These are phyloP conservation scores for Penicillium lividum DNA, from an alignment of 495 filamentous ascomycete species.

Conservation along the genomic window DNA sequence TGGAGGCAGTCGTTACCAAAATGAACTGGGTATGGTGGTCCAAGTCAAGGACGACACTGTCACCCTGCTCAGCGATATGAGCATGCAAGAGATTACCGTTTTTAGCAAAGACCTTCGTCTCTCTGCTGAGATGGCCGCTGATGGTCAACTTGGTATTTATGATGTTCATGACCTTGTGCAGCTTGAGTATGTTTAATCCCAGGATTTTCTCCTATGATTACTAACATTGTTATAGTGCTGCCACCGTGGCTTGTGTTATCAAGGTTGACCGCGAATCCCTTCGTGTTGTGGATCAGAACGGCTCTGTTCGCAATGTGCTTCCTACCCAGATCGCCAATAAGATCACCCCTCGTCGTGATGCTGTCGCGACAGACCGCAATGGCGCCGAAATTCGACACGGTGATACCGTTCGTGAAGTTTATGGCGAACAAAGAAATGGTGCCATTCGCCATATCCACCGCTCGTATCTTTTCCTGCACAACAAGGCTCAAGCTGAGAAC, in stretches of 20 bases:
- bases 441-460: conserved; percentile 91
- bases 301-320: conserved; percentile 75
- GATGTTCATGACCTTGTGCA: conserved; percentile 93
- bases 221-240: conserved; percentile 55
- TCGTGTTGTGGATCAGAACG: conserved; percentile 87
- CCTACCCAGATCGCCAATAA: conserved; percentile 90
- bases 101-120: conserved; percentile 97
- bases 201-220: neutral
- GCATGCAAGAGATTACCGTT: conserved; percentile 89
- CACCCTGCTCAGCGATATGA: conserved; percentile 87
- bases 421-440: conserved; percentile 81
- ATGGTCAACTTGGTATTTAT: conserved; percentile 77
- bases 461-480: conserved; percentile 84
- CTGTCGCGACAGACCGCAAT: conserved; percentile 89
- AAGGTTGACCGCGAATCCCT: conserved; percentile 94
- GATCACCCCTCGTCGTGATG: conserved; percentile 72
- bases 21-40: conserved; percentile 96
- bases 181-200: conserved; percentile 64
- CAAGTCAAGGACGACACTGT: conserved; percentile 88
- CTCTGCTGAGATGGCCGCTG: conserved; percentile 83
- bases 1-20: conserved; percentile 86
- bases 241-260: conserved; percentile 88
- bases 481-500: conserved; percentile 81
- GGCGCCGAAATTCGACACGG: conserved; percentile 90
- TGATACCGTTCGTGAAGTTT: conserved; percentile 87